phyloP scores from a whole-genome alignment of 352 stramenopile genomes.

The Phytophthora sp. region DNA sequence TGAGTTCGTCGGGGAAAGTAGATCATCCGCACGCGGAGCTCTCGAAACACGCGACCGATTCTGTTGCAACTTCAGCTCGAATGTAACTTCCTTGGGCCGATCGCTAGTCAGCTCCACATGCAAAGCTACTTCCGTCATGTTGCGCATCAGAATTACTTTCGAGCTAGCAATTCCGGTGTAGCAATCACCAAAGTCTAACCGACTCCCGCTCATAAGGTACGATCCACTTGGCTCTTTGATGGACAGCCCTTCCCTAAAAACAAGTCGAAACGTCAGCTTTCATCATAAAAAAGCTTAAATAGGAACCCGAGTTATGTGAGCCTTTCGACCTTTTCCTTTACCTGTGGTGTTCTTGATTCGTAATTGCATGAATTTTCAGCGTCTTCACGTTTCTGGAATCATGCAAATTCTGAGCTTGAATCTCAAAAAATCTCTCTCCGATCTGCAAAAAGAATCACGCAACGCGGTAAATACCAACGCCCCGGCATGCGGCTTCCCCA shows the following conservation, averaged over 20 bases:
- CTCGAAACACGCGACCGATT: conserved; percentile 74
- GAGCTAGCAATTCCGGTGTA: conserved; percentile 85
- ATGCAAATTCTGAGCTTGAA: conserved; percentile 87
- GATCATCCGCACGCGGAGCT: conserved; percentile 60
- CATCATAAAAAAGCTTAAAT: no score
- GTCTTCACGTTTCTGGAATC: conserved; percentile 87
- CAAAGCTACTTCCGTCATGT: conserved; percentile 83
- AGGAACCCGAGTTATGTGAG: no score
- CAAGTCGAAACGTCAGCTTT: background rate
- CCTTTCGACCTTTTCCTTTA: no score
- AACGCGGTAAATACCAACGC: conserved; percentile 17
- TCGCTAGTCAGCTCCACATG: conserved; percentile 89
- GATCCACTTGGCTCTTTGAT: conserved; percentile 87
- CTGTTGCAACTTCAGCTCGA: conserved; percentile 84
- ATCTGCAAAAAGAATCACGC: conserved; percentile 45
- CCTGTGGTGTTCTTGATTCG: conserved; percentile 90
- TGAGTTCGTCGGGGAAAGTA: conserved; percentile 73
- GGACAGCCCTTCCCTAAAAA: conserved; percentile 76
- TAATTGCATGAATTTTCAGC: conserved; percentile 86
- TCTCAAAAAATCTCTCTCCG: conserved; percentile 87
- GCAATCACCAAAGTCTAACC: conserved; percentile 90
- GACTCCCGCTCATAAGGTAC: conserved; percentile 87
- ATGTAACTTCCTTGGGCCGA: conserved; percentile 88
- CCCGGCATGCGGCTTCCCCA: background rate
- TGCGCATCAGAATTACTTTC: conserved; percentile 84